Evolutionary conservation across 2,329 filamentous ascomycete species (phyloP).

Genomic region (Fusarium sterilihyphosum): DNA sequence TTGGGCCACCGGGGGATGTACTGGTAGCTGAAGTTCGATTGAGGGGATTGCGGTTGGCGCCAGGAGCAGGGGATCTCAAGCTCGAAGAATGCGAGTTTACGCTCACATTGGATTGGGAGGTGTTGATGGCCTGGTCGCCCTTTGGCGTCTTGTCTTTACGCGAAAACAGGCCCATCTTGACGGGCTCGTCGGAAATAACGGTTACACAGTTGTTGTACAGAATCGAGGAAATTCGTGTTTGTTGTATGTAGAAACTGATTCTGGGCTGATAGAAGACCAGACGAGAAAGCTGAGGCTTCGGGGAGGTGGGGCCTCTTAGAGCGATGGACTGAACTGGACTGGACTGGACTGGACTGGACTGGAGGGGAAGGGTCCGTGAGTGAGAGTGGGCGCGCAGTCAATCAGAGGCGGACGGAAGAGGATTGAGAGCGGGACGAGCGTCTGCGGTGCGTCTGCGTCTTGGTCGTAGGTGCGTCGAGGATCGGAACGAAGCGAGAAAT

Average conservation of each 20-base stretch:
- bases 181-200: constrained; percentile 15
- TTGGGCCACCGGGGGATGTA: constrained; percentile 58
- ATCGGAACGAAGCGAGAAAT: constrained; percentile 36
- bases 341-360: constrained; percentile 25
- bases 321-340: constrained; percentile 16
- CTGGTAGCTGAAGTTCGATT: constrained; percentile 64
- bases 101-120: constrained; percentile 60
- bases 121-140: constrained; percentile 54
- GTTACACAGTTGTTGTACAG: constrained; percentile 18
- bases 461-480: constrained; percentile 29
- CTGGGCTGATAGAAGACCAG: constrained; percentile 38
- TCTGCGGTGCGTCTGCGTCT: constrained; percentile 27
- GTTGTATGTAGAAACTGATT: constrained; percentile 22
- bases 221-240: constrained; percentile 1
- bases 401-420: constrained; percentile 16
- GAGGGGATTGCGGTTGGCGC: constrained; percentile 46
- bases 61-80: constrained; percentile 39
- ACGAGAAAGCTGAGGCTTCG: constrained; percentile 33
- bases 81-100: constrained; percentile 62
- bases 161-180: constrained; percentile 66
- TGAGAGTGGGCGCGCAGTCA: constrained; percentile 4
- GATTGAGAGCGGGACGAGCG: constrained; percentile 37
- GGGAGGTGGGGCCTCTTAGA: constrained; percentile 36
- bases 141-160: constrained; percentile 62
- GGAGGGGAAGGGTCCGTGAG: constrained; percentile 38